phyloP scores from a whole-genome alignment of 83 land plant genomes.

The Larix sibirica region DNA sequence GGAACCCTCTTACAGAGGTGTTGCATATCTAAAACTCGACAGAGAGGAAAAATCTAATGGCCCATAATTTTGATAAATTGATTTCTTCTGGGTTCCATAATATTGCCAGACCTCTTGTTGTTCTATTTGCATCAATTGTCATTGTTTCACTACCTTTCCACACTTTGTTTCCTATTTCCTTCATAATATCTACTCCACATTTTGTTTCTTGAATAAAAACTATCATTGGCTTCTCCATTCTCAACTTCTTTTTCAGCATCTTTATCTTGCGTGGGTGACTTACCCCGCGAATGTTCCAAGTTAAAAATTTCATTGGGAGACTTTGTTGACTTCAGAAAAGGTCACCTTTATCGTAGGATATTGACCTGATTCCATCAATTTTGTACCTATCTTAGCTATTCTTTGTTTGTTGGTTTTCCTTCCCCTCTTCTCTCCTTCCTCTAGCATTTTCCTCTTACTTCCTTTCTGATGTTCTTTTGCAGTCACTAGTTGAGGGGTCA shows the following conservation, averaged over 20 bases:
- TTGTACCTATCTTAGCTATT: no score
- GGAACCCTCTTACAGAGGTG: no score
- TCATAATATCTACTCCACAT: not conserved
- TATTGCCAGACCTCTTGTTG: not conserved
- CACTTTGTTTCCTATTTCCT: not conserved
- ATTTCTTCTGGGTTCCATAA: not conserved
- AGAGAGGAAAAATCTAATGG: no score
- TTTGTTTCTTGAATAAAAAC: not conserved
- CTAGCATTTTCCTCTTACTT: no score
- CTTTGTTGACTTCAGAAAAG: no score
- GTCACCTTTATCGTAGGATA: no score
- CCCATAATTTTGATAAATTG: not conserved
- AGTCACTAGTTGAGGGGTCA: no score
- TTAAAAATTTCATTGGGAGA: not conserved
- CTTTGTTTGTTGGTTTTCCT: no score
- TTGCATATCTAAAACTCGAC: no score
- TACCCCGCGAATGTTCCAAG: not conserved
- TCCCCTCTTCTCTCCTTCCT: no score
- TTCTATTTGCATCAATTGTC: not conserved
- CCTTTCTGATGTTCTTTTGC: no score
- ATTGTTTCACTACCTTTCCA: not conserved
- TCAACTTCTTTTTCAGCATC: not conserved
- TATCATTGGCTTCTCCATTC: not conserved
- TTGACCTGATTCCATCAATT: no score
- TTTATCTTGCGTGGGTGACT: not conserved